These are phyloP conservation scores for Leishmania tropica DNA, from an alignment of 208 protist species.

Conservation along the genomic window DNA sequence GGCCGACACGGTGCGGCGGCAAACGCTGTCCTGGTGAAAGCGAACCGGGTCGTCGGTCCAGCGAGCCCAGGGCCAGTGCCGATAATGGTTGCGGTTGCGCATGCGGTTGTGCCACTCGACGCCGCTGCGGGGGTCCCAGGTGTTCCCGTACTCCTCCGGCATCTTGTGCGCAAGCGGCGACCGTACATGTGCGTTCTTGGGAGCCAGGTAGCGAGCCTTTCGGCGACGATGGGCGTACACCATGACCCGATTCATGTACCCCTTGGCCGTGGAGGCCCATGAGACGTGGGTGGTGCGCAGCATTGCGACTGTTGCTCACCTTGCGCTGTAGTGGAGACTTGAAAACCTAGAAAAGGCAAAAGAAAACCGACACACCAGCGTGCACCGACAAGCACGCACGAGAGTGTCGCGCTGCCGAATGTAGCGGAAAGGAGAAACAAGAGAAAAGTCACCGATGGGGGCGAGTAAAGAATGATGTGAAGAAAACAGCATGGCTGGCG, in stretches of 20 bases:
- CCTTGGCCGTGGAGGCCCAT: slow-evolving; percentile 43
- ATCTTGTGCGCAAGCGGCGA: slow-evolving; percentile 69
- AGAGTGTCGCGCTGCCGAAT: background rate
- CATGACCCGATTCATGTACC: slow-evolving; percentile 85
- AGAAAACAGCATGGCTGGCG: background rate
- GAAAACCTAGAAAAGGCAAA: background rate
- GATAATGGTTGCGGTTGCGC: slow-evolving; percentile 63
- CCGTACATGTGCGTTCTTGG: slow-evolving; percentile 48
- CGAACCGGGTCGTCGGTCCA: slow-evolving; percentile 80
- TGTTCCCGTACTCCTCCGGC: slow-evolving; percentile 81
- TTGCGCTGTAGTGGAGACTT: background rate
- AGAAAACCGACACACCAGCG: background rate
- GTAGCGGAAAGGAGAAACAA: background rate
- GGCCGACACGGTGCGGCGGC: slow-evolving; percentile 55
- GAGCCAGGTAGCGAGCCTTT: slow-evolving; percentile 59
- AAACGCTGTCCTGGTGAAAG: slow-evolving; percentile 49
- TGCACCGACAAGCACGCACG: background rate
- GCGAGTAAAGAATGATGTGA: background rate
- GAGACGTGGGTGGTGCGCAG: slow-evolving; percentile 31
- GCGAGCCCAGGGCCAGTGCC: slow-evolving; percentile 77
- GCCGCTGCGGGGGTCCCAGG: slow-evolving; percentile 71
- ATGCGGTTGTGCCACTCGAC: slow-evolving; percentile 82
- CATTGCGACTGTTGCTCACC: slow-evolving; percentile 9
- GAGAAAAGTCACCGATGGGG: background rate
- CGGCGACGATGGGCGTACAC: slow-evolving; percentile 78